A percentile compares a stretch with the other conserved stretches of the same genome.
These are phyloP conservation scores for Grosmannia huntii DNA, from an alignment of 2,329 filamentous ascomycete genomes.

Conservation along the genomic window DNA sequence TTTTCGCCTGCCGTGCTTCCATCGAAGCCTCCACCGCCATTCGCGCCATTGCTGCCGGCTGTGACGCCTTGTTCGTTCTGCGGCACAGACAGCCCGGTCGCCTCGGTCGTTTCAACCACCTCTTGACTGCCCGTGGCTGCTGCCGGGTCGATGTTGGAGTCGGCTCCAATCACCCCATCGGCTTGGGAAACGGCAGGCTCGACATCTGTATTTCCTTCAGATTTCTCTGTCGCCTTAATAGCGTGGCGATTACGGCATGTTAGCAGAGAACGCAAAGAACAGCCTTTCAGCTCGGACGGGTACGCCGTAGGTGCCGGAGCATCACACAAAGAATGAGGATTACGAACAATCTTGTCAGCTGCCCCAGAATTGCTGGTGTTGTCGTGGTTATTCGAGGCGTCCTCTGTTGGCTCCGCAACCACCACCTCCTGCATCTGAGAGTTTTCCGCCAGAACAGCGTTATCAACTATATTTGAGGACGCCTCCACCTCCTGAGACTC, in stretches of 20 bases:
- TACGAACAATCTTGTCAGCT: slow-evolving; percentile 11
- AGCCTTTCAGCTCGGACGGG: background rate
- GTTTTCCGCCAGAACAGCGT: slow-evolving; percentile 4
- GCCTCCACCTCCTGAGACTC: slow-evolving; percentile 5
- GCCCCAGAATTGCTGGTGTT: slow-evolving; percentile 4
- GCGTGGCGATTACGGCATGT: slow-evolving; percentile 3
- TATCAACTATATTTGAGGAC: slow-evolving; percentile 6
- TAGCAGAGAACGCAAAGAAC: slow-evolving; percentile 4
- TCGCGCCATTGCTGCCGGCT: slow-evolving; percentile 2
- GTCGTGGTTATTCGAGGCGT: slow-evolving; percentile 3
- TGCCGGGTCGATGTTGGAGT: slow-evolving; percentile 13
- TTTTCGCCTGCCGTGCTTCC: slow-evolving; percentile 27
- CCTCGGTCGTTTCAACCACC: slow-evolving; percentile 20
- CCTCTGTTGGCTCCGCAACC: slow-evolving; percentile 4
- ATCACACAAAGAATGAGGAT: background rate
- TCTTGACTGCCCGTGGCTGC: slow-evolving; percentile 15
- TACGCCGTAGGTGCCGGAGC: background rate
- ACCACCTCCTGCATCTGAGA: slow-evolving; percentile 7
- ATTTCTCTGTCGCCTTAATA: background rate
- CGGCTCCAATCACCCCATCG: slow-evolving; percentile 17
- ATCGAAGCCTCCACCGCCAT: slow-evolving; percentile 14
- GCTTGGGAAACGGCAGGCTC: slow-evolving; percentile 12
- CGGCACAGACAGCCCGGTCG: slow-evolving; percentile 19
- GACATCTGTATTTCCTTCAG: slow-evolving; percentile 1
- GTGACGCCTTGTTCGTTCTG: slow-evolving; percentile 13